These are phyloP conservation scores for Ramaria sp. DNA, from an alignment of 768 basidiomycete species.

Conservation along the genomic window DNA sequence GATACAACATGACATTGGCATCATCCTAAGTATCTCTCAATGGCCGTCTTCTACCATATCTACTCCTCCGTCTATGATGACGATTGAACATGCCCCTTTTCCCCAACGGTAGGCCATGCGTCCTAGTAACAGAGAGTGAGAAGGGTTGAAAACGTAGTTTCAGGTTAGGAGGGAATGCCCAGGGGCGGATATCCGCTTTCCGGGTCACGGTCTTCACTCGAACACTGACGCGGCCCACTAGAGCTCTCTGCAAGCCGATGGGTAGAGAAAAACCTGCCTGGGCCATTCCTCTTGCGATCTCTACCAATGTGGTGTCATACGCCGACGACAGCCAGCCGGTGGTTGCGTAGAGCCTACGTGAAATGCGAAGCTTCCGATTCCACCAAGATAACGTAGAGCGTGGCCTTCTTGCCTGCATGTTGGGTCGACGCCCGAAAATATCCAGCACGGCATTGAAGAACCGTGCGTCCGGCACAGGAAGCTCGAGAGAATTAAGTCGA, in stretches of 20 bases:
- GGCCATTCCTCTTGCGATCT: conserved; percentile 5
- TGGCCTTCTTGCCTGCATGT: conserved; percentile 2
- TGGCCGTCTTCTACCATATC: background rate
- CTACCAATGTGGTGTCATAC: conserved; percentile 4
- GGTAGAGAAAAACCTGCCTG: conserved; percentile 8
- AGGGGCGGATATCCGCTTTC: background rate
- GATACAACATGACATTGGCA: background rate
- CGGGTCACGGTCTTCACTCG: background rate
- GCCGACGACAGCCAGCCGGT: background rate
- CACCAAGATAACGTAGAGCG: background rate
- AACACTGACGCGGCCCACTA: background rate
- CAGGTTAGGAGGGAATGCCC: background rate
- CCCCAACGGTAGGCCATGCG: background rate
- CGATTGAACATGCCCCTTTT: background rate
- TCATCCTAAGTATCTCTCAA: background rate
- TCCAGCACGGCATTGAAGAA: conserved; percentile 57
- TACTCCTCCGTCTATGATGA: background rate
- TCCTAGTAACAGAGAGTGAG: background rate
- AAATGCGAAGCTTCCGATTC: background rate
- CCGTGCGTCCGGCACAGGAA: conserved; percentile 43
- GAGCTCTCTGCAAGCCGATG: background rate
- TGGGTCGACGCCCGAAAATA: conserved; percentile 25
- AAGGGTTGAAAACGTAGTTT: background rate
- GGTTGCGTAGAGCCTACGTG: background rate
- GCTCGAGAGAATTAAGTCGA: conserved; percentile 18